Evolutionary conservation across 345 rosid genomes (phyloP).

Genomic region (Corchorus capsularis): DNA sequence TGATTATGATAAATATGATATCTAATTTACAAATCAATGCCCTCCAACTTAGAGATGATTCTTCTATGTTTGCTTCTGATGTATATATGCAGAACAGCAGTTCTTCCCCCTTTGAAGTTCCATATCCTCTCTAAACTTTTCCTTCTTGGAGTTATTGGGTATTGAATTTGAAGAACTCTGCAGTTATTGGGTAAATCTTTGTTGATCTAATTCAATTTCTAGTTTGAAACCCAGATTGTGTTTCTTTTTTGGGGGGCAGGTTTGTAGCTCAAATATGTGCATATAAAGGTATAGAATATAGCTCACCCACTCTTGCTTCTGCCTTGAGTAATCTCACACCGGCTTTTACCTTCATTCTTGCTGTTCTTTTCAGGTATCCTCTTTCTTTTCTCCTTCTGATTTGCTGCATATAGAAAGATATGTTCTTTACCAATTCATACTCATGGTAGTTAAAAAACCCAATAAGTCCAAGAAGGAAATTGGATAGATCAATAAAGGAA

Average conservation of each 20-base stretch:
- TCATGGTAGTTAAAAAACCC: too few relatives aligned
- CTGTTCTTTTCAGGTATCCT: conserved; percentile 34
- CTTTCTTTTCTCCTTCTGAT: neutral
- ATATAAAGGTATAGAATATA: conserved; percentile 29
- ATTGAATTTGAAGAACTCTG: neutral
- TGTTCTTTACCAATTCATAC: too few relatives aligned
- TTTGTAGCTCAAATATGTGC: conserved; percentile 20
- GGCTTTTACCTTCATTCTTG: conserved; percentile 34
- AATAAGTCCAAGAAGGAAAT: too few relatives aligned
- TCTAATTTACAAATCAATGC: neutral
- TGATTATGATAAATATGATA: neutral
- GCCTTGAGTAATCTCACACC: conserved; percentile 33
- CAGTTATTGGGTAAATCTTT: neutral
- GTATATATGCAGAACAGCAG: conserved; percentile 25
- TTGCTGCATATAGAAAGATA: too few relatives aligned
- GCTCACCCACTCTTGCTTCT: conserved; percentile 40
- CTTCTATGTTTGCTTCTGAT: neutral
- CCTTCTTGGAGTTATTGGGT: conserved; percentile 33
- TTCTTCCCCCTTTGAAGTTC: conserved; percentile 34
- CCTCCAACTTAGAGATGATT: neutral
- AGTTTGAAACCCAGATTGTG: neutral
- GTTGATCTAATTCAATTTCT: neutral
- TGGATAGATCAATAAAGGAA: neutral
- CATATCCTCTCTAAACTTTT: conserved; percentile 28
- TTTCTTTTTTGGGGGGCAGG: conserved; percentile 17